Conservation (phyloP, 2,329 filamentous ascomycete genomes). For the Chrysosporium queenslandicum region DNA sequence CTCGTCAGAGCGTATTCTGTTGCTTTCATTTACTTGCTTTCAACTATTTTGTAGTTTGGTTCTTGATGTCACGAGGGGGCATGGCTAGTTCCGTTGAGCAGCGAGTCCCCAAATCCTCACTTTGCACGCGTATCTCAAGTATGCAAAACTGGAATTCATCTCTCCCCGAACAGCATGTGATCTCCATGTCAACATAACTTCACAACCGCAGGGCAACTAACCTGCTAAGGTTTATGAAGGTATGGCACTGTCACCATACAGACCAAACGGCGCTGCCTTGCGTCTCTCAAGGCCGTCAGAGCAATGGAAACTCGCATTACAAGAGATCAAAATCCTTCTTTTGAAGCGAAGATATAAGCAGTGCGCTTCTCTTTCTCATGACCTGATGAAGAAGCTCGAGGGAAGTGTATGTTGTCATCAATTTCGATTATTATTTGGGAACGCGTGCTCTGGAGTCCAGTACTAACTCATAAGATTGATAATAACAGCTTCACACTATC, state of each 20-base stretch:
- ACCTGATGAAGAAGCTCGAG: constrained; percentile 24
- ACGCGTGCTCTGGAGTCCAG: not conserved
- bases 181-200: not conserved
- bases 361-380: constrained; percentile 28
- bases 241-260: constrained; percentile 8
- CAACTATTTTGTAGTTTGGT: not conserved
- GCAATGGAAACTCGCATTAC: constrained; percentile 29
- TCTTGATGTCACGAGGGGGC: not conserved
- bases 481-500: constrained; percentile 27
- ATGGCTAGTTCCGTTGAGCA: not conserved
- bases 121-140: not conserved
- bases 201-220: not conserved
- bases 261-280: not conserved
- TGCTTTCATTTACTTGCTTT: not conserved
- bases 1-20: no score
- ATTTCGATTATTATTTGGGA: not conserved
- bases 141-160: not conserved
- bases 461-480: not conserved
- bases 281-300: constrained; percentile 26
- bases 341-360: constrained; percentile 33
- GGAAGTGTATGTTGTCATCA: constrained; percentile 21
- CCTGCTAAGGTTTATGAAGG: not conserved
- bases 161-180: not conserved
- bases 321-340: constrained; percentile 30
- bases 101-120: not conserved